These are phyloP conservation scores for Furcasterigmium furcatum DNA, from an alignment of 2,329 filamentous ascomycete genomes.

Conservation along the genomic window DNA sequence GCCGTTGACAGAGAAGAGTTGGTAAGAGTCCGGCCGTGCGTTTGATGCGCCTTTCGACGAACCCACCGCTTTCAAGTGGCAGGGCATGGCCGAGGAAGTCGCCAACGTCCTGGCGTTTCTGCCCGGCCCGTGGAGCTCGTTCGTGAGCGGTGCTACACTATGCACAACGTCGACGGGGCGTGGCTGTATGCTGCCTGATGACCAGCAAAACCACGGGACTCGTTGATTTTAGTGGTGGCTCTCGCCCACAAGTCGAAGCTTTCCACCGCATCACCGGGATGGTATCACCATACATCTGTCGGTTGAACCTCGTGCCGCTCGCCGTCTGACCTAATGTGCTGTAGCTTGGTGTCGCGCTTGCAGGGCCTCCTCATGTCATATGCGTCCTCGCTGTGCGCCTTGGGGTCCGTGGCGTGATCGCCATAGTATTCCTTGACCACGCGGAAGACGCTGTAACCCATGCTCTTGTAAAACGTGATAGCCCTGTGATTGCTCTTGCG, in stretches of 20 bases:
- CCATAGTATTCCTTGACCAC: constrained; percentile 91
- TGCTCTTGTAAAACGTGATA: constrained; percentile 81
- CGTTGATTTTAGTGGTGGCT: no score
- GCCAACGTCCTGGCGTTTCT: constrained; percentile 44
- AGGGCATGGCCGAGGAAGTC: constrained; percentile 44
- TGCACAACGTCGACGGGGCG: constrained; percentile 44
- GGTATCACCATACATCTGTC: constrained; percentile 77
- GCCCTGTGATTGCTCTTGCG: constrained; percentile 84
- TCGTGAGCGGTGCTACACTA: constrained; percentile 41
- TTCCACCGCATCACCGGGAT: no score
- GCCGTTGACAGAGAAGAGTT: constrained; percentile 41
- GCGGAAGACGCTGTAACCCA: constrained; percentile 90
- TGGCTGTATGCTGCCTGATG: constrained; percentile 24
- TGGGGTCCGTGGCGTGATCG: constrained; percentile 69
- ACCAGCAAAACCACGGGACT: background rate
- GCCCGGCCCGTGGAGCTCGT: constrained; percentile 41
- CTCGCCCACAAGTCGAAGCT: no score
- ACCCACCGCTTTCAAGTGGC: constrained; percentile 35
- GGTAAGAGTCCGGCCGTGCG: constrained; percentile 26
- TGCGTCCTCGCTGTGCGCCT: constrained; percentile 72
- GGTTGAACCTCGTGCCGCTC: constrained; percentile 75
- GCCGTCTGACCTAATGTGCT: constrained; percentile 78
- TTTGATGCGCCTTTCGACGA: constrained; percentile 37
- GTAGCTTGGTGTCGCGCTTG: constrained; percentile 70
- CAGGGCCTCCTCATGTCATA: constrained; percentile 96